A percentile compares a stretch with the other conserved stretches of the same genome.
These are phyloP conservation scores for Fusarium clavum DNA, from an alignment of 2,329 filamentous ascomycete genomes.

Conservation along the genomic window DNA sequence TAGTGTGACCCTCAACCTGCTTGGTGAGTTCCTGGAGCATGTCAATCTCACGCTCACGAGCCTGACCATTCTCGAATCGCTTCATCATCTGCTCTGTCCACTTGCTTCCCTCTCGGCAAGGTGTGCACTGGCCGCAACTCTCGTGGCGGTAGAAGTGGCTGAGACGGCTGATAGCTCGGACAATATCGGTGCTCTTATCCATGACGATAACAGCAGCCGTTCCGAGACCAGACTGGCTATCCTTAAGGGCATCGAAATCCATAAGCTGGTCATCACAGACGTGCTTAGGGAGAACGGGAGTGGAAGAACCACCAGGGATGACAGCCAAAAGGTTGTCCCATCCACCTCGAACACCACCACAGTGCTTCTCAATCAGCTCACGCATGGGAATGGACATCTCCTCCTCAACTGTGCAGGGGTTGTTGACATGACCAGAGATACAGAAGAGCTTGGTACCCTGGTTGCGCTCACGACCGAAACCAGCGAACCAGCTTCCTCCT, in stretches of 20 bases:
- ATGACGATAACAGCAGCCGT: constrained; percentile 99
- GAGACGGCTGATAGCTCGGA: constrained; percentile 91
- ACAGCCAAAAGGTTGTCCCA: constrained; percentile 98
- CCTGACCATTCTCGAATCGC: constrained; percentile 92
- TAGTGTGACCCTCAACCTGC: constrained; percentile 99
- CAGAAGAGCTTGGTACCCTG: constrained; percentile 98
- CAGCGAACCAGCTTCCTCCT: constrained; percentile 91
- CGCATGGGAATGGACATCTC: constrained; percentile 98
- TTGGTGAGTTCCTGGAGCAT: constrained; percentile 99
- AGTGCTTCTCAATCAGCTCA: constrained; percentile 98
- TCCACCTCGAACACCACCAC: constrained; percentile 92
- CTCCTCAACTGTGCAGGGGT: constrained; percentile 97
- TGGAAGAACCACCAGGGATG: constrained; percentile 96
- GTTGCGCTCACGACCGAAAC: constrained; percentile 95
- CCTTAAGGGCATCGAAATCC: constrained; percentile 99
- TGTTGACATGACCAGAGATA: constrained; percentile 99
- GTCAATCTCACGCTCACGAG: constrained; percentile 92
- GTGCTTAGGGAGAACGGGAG: constrained; percentile 89
- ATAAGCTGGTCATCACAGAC: constrained; percentile 96
- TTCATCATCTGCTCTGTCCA: constrained; percentile 99
- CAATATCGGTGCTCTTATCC: constrained; percentile 97
- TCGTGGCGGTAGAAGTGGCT: constrained; percentile 99
- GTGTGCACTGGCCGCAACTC: constrained; percentile 97
- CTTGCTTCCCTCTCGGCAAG: constrained; percentile 98
- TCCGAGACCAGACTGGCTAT: constrained; percentile 95